A percentile compares a stretch with the other conserved stretches of the same genome.
Conservation (phyloP, 2,329 filamentous ascomycete species). For the Penicillium sp. region DNA sequence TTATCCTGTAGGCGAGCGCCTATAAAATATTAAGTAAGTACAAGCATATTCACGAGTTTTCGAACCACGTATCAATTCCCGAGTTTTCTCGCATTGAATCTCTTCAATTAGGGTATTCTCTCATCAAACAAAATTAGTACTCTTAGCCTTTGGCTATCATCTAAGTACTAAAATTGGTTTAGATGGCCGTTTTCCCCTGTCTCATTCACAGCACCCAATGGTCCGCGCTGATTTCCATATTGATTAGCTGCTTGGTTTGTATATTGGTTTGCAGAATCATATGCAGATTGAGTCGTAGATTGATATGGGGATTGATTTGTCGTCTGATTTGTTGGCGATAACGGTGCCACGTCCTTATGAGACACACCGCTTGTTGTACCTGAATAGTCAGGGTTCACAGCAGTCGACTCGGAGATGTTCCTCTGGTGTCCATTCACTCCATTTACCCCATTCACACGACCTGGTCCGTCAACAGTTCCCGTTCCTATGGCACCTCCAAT, state of each 20-base stretch:
- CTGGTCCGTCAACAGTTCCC: neutral
- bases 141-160: neutral
- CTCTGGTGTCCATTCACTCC: slow-evolving; percentile 1
- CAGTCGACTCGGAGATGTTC: slow-evolving; percentile 8
- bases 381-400: neutral
- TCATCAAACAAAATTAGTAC: neutral
- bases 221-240: neutral
- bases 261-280: neutral
- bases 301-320: neutral
- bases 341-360: neutral
- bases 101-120: neutral
- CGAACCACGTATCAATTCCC: neutral
- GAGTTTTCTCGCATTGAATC: neutral
- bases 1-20: too few relatives aligned
- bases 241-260: neutral
- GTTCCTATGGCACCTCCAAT: neutral
- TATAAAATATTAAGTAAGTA: neutral
- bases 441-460: too few relatives aligned
- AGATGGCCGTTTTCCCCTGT: neutral
- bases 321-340: neutral
- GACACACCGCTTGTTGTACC: neutral
- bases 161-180: neutral
- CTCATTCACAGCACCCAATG: neutral
- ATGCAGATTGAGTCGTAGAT: neutral
- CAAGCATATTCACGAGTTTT: neutral